Base-by-base conservation (phyloP, 352 stramenopile genomes). In the Phytopythium delawarense region DNA sequence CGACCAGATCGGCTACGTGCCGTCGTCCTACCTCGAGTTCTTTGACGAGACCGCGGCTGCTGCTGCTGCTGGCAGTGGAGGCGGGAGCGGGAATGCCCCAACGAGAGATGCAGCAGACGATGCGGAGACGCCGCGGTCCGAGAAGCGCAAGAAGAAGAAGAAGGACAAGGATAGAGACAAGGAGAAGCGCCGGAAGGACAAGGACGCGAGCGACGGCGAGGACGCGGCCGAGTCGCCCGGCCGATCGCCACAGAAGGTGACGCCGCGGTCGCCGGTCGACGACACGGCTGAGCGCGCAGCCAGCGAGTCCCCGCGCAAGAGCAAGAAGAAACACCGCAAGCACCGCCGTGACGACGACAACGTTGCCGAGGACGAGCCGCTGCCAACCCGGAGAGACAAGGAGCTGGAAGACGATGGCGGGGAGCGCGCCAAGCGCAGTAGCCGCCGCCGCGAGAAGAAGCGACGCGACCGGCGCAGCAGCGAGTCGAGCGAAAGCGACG, bases 1-100 rank as follows among this genome's bases (percentile, higher is more conserved):
- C 21, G 82, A 89, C 39, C 67, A 82, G 40, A 65, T 87, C 9
- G 86, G 84, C 15, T 95, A 93, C 69, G 74, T 95, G 21, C 86
- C 86, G 32, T 89, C 84, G 9, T 93, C 84, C 8, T 92, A 92
- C 56, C 78, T 95, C 59, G 86, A 93, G 65, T 93, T 95, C 46
- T 71, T 93, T 1, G 84, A 91, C 54, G 67, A 74, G 16, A 51
- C 55, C 15, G 56, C 45, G 12, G 39, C 34, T 7, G 21, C 46
- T 40, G n/a, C n/a, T 52, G 44, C n/a, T 40, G 5, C 35, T 16
- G 35, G 35, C 30, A 45, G 39, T 13, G 16, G 39, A 5, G 39
- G 16, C 16, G 39, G 50, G 54, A 4, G 35, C 30, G 55, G 70
- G 20, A 32, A 35, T 13, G 68, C 40, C 2, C 48, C 42, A 8